Evolutionary conservation across 139 green algal genomes (phyloP).

Genomic region (Tetradesmus lagerheimii): DNA sequence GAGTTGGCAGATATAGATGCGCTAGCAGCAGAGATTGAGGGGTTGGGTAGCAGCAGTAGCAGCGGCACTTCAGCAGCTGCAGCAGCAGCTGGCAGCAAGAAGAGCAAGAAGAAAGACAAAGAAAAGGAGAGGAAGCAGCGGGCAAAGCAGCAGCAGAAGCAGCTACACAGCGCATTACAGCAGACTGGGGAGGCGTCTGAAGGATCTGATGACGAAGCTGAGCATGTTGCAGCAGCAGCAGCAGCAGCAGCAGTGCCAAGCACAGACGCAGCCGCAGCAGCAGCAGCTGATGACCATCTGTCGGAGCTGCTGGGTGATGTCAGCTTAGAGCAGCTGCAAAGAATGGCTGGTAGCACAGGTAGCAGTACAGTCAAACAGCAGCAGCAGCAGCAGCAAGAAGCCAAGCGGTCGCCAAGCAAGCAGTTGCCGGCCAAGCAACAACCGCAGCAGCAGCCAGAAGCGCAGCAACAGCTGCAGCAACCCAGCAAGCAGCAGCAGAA

Average conservation of each 20-base stretch:
- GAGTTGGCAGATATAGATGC: slow-evolving; percentile 18
- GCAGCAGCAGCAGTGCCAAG: neutral
- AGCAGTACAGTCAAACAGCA: neutral
- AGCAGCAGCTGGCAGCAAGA: neutral
- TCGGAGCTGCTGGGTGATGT: no score
- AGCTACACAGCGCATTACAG: neutral
- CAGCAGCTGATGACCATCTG: no score
- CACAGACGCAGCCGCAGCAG: neutral
- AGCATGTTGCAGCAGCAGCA: neutral
- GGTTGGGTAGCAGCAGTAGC: neutral
- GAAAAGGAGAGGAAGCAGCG: slow-evolving; percentile 9
- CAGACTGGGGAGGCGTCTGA: no score
- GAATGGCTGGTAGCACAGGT: no score
- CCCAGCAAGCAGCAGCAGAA: neutral
- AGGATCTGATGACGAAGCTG: no score
- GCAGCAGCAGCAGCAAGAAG: neutral
- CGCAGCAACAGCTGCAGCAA: neutral
- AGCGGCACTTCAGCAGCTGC: neutral
- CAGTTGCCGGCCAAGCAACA: neutral
- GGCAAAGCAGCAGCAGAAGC: slow-evolving; percentile 6
- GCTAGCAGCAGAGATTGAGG: slow-evolving; percentile 17
- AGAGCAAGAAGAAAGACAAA: neutral
- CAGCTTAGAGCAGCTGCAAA: no score
- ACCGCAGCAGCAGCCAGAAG: no score
- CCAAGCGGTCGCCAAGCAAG: no score